Conservation (phyloP, 306 rosid genomes). For the Delonix regia region DNA sequence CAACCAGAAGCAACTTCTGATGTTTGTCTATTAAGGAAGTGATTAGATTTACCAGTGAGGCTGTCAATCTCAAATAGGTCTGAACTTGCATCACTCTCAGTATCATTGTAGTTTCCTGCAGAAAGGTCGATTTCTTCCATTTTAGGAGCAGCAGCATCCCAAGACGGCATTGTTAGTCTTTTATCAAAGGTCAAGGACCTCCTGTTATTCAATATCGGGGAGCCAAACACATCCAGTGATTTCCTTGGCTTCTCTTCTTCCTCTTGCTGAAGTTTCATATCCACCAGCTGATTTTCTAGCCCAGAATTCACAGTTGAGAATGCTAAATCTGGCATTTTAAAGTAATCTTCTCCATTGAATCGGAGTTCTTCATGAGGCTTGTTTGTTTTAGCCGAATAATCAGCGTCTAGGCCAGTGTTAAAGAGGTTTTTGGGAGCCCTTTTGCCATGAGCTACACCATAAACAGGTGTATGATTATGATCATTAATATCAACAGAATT, state of each 20-base stretch:
- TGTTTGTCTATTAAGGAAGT: conserved; percentile 52
- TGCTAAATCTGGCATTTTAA: conserved; percentile 39
- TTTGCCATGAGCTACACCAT: conserved; percentile 39
- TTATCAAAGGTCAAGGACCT: conserved; percentile 60
- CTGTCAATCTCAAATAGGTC: conserved; percentile 91
- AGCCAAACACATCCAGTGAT: conserved; percentile 79
- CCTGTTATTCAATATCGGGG: conserved; percentile 50
- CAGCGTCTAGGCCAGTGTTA: conserved; percentile 33
- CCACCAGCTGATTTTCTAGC: conserved; percentile 33
- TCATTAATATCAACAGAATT: conserved; percentile 58
- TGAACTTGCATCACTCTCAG: conserved; percentile 88
- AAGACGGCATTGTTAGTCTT: conserved; percentile 43
- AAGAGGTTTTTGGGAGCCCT: conserved; percentile 28
- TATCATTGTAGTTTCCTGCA: conserved; percentile 48
- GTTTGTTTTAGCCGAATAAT: conserved; percentile 36
- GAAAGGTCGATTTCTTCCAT: conserved; percentile 45
- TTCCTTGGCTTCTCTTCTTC: conserved; percentile 48
- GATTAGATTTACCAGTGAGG: conserved; percentile 52
- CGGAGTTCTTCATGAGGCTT: conserved; percentile 39
- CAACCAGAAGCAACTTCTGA: conserved; percentile 58
- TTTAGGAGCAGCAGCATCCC: conserved; percentile 38
- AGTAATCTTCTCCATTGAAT: conserved; percentile 40
- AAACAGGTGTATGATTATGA: conserved; percentile 36
- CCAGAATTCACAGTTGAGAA: conserved; percentile 40
- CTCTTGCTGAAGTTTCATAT: conserved; percentile 38